Percentiles rank a stretch among this genome's conserved stretches.
These are phyloP conservation scores for Nemania sp. DNA, from an alignment of 2,329 filamentous ascomycete species.

Conservation along the genomic window DNA sequence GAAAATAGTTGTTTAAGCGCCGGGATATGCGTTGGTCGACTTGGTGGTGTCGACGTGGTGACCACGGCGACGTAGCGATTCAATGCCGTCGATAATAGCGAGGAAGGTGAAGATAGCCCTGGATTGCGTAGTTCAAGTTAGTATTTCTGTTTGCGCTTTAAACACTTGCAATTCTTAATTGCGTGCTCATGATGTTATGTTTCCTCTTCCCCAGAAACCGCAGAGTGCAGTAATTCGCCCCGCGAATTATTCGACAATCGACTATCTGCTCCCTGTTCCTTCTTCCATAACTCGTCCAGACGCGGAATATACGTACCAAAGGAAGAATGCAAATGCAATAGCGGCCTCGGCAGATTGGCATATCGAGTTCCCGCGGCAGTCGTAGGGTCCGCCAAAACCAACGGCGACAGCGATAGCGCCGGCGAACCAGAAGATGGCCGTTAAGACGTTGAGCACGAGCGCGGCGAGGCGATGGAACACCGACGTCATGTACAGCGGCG, in stretches of 20 bases:
- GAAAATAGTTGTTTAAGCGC: constrained; percentile 26
- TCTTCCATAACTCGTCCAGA: too few relatives aligned
- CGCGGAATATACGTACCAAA: constrained; percentile 49
- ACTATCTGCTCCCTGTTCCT: neutral
- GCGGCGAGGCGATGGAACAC: constrained; percentile 67
- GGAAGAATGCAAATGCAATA: constrained; percentile 67
- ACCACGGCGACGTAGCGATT: constrained; percentile 47
- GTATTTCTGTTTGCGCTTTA: too few relatives aligned
- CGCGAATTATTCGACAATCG: too few relatives aligned
- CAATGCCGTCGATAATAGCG: constrained; percentile 51
- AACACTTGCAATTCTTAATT: too few relatives aligned
- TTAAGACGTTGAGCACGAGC: constrained; percentile 69
- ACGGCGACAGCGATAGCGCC: constrained; percentile 79
- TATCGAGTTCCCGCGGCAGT: constrained; percentile 54
- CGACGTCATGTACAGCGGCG: constrained; percentile 64
- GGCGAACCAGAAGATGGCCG: constrained; percentile 87
- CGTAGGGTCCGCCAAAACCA: constrained; percentile 57
- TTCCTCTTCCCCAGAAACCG: too few relatives aligned
- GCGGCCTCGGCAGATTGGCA: constrained; percentile 67
- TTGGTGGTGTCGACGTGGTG: constrained; percentile 33
- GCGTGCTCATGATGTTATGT: too few relatives aligned
- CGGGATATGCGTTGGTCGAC: constrained; percentile 33
- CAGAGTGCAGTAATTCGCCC: too few relatives aligned
- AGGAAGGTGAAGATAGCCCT: constrained; percentile 54
- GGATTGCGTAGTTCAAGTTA: neutral